Conservation (phyloP, 2,329 filamentous ascomycete species). For the Ophidiomyces ophidiicola region DNA sequence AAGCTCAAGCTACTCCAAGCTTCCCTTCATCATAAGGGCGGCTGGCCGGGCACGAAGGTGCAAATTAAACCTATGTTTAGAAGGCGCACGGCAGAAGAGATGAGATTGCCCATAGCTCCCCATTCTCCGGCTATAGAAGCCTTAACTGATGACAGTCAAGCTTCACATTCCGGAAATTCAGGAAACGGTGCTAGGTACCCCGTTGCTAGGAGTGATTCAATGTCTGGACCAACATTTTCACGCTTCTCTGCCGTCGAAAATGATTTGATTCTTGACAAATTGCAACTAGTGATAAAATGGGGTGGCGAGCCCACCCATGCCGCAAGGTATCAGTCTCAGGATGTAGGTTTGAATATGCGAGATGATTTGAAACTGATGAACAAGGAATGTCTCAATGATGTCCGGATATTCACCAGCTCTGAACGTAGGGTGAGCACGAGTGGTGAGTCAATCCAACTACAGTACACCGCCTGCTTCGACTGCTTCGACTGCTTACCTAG, state of each 20-base stretch:
- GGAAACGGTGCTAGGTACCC: constrained; percentile 27
- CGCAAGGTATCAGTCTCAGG: constrained; percentile 87
- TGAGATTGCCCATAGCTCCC: constrained; percentile 21
- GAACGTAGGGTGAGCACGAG: constrained; percentile 90
- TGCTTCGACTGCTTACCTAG: not conserved
- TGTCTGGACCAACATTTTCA: constrained; percentile 82
- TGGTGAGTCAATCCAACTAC: constrained; percentile 28
- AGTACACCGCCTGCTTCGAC: not conserved
- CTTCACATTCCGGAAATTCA: constrained; percentile 25
- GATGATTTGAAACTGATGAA: constrained; percentile 92
- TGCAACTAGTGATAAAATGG: constrained; percentile 98
- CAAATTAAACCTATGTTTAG: constrained; percentile 99
- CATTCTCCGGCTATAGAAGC: constrained; percentile 12
- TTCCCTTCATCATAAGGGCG: constrained; percentile 81
- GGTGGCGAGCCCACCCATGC: constrained; percentile 96
- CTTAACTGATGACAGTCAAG: constrained; percentile 44
- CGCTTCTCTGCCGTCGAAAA: constrained; percentile 89
- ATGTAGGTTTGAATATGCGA: constrained; percentile 88
- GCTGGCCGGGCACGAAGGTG: constrained; percentile 91
- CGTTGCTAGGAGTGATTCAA: constrained; percentile 65
- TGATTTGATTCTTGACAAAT: constrained; percentile 82
- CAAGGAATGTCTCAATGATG: constrained; percentile 78
- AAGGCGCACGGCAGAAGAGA: constrained; percentile 61
- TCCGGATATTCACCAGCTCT: constrained; percentile 89
- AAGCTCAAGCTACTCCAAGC: constrained; percentile 81